Conservation (phyloP, 2,329 filamentous ascomycete species). For the Pleurostoma richardsiae region DNA sequence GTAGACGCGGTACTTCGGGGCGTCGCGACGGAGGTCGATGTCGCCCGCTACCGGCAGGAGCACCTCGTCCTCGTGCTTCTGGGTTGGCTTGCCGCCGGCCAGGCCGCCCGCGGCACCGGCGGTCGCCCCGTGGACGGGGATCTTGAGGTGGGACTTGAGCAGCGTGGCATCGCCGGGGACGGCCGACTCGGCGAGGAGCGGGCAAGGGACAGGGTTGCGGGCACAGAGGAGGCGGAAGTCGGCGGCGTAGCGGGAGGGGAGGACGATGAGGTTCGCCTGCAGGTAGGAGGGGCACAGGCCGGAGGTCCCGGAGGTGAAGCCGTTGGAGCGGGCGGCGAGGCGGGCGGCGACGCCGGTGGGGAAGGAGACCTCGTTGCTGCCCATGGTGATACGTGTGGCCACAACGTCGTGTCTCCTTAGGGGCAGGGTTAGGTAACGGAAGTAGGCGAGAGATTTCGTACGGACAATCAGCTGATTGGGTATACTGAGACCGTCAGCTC, state of each 20-base stretch:
- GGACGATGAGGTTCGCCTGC: slow-evolving; percentile 58
- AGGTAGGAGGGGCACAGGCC: slow-evolving; percentile 50
- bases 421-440: too few relatives aligned
- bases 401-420: too few relatives aligned
- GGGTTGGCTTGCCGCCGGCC: not conserved
- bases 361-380: not conserved
- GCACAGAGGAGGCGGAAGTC: slow-evolving; percentile 56
- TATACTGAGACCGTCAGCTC: too few relatives aligned
- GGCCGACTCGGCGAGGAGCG: slow-evolving; percentile 49
- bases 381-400: too few relatives aligned
- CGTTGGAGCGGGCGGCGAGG: slow-evolving; percentile 34
- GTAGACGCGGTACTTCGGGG: slow-evolving; percentile 55
- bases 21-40: slow-evolving; percentile 53
- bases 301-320: slow-evolving; percentile 38
- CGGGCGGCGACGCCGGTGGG: slow-evolving; percentile 32
- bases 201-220: slow-evolving; percentile 59
- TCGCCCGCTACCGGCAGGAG: slow-evolving; percentile 25
- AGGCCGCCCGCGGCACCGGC: not conserved
- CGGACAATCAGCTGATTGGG: too few relatives aligned
- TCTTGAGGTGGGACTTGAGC: slow-evolving; percentile 22
- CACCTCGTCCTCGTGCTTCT: not conserved
- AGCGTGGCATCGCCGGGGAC: slow-evolving; percentile 29
- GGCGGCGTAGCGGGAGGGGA: slow-evolving; percentile 49
- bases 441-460: too few relatives aligned
- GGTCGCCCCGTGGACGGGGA: slow-evolving; percentile 8